Evolutionary conservation across 129 eudicot species (phyloP), one percentile per base, ranked within the genome.

Genomic region (Centella asiatica): DNA sequence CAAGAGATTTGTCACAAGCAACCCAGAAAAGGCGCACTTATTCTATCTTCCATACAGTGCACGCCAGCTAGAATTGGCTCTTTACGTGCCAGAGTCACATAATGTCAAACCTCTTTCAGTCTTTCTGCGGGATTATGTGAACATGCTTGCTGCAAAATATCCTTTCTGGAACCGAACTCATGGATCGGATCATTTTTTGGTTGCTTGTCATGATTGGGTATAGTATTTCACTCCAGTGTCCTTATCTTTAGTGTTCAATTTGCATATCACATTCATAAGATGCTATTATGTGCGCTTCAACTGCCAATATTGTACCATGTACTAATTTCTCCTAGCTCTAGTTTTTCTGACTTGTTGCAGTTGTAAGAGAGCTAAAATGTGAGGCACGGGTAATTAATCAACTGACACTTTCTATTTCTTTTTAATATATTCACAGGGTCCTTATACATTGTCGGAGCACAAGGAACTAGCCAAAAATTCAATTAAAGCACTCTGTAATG

Each of bases 161-260:
- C 98, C 96, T 25, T 92, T 84, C 66, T 87, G 98, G 96, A 92
- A 92, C 67, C 82, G 86, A n/a, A 84, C 94, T 51, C 96, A 29
- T 33, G 98, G 98, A 40, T 63, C 81, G 0, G 95, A 92, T 80
- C 98, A 92, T 73, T 92, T 92, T 65, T 81, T 87, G 17, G 98
- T 80, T 49, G 95, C 96, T 69, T 92, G 98, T 78, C 98, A 92
- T 76, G 98, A 92, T 76, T 92, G 98, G 98, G 98, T 90, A 90
- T 29, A 65, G 42, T 31, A 69, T 34, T 37, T 31, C 39, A 37
- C 7, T 42, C 15, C 0, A 36, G 14, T 36, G 42, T 2, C 8
- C 11, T 36, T 36, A 6, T 62, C 39, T 2, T 64, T 31, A 64
- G 31, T 48, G 23, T 68, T 63, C 37, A 9, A 17, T 54, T 57